phyloP scores from a whole-genome alignment of 2,329 filamentous ascomycete species.

The Aquanectria penicillioides region DNA sequence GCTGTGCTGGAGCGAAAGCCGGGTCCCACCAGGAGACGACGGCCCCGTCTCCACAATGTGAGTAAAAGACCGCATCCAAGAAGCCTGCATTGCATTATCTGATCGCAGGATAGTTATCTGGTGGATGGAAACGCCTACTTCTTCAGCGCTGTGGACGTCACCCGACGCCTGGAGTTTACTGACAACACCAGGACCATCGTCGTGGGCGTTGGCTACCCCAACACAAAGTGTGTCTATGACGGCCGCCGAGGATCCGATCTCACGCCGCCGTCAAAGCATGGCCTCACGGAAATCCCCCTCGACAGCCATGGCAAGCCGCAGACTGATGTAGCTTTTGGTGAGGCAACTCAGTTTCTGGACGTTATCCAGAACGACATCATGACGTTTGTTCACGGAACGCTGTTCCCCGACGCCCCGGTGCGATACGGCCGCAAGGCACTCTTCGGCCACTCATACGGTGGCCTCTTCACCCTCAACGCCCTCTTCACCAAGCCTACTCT shows the following conservation, averaged over 20 bases:
- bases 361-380: conserved; percentile 53
- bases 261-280: conserved; percentile 37
- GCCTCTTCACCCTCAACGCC: conserved; percentile 56
- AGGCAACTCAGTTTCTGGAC: conserved; percentile 55
- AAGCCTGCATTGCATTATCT: too few relatives aligned
- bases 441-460: conserved; percentile 61
- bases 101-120: conserved; percentile 40
- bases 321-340: conserved; percentile 45
- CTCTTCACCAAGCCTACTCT: conserved; percentile 51
- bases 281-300: conserved; percentile 30
- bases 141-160: conserved; percentile 44
- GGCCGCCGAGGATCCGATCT: conserved; percentile 42
- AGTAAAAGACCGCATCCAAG: conserved; percentile 24
- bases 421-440: conserved; percentile 52
- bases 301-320: conserved; percentile 34
- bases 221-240: conserved; percentile 40
- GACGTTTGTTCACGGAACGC: conserved; percentile 37
- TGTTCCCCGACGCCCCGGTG: conserved; percentile 42
- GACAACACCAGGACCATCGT: conserved; percentile 40
- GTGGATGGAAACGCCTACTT: conserved; percentile 50
- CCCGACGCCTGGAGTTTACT: conserved; percentile 37
- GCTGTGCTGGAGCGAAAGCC: conserved; percentile 37
- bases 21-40: conserved; percentile 27
- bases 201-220: conserved; percentile 47
- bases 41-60: conserved; percentile 40